A percentile compares a stretch with the other conserved stretches of the same genome.
These are phyloP conservation scores for Phytophthora parvispora DNA, from an alignment of 352 stramenopile genomes.

Conservation along the genomic window DNA sequence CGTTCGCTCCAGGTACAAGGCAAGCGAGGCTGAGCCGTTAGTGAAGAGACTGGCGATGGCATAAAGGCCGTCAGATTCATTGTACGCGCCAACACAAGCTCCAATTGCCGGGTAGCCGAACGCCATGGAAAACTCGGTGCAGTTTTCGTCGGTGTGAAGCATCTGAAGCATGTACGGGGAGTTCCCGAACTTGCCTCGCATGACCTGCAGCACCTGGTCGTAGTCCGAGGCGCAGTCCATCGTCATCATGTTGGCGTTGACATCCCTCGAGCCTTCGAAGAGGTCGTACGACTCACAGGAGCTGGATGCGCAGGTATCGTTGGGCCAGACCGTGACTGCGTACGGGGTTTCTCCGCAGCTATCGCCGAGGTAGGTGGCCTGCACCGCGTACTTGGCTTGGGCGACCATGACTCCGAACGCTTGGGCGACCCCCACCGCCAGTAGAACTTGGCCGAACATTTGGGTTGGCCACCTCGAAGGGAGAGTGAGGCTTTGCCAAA, in stretches of 20 bases:
- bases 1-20: constrained; percentile 16
- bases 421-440: neutral
- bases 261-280: constrained; percentile 10
- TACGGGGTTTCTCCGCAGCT: constrained; percentile 24
- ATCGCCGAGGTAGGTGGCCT: constrained; percentile 27
- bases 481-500: neutral
- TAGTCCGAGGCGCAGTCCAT: constrained; percentile 26
- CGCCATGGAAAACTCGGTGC: constrained; percentile 24
- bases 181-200: constrained; percentile 29
- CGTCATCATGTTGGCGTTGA: constrained; percentile 37
- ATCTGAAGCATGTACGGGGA: constrained; percentile 33
- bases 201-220: constrained; percentile 12
- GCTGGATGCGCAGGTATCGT: constrained; percentile 19
- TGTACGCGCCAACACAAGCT: constrained; percentile 32
- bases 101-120: constrained; percentile 30
- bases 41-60: constrained; percentile 11
- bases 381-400: constrained; percentile 21
- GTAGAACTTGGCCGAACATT: constrained; percentile 1
- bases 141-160: constrained; percentile 26
- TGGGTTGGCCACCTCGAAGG: neutral
- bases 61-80: constrained; percentile 29
- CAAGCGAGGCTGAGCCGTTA: constrained; percentile 25
- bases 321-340: constrained; percentile 13
- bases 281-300: constrained; percentile 19
- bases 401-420: neutral